These are phyloP conservation scores for Aspergillus sp. DNA, from an alignment of 2,329 filamentous ascomycete species.

Conservation along the genomic window DNA sequence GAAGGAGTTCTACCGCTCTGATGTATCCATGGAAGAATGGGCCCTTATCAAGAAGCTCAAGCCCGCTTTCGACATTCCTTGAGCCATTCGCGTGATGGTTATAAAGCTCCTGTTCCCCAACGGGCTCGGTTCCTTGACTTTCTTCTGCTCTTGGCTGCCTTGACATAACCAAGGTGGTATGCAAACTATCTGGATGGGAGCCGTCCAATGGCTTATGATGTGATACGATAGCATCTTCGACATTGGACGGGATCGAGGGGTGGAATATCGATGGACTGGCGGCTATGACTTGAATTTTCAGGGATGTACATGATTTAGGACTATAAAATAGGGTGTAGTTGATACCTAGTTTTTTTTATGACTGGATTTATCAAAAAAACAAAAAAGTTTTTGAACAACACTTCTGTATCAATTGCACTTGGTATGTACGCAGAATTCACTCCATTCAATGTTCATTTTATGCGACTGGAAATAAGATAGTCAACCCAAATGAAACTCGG, in stretches of 20 bases:
- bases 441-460: not conserved
- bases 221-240: not conserved
- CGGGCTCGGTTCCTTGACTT: not conserved
- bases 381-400: not conserved
- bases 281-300: not conserved
- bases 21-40: constrained; percentile 93
- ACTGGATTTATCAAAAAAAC: not conserved
- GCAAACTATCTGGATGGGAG: not conserved
- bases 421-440: not conserved
- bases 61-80: constrained; percentile 84
- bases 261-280: not conserved
- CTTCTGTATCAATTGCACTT: not conserved
- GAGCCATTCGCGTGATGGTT: constrained; percentile 28
- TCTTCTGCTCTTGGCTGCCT: not conserved
- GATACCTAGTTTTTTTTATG: constrained; percentile 6
- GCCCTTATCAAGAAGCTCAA: constrained; percentile 92
- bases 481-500: not conserved
- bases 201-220: not conserved
- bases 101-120: not conserved
- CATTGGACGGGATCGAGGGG: not conserved
- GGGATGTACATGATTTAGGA: constrained; percentile 8
- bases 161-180: not conserved
- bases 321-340: constrained; percentile 7
- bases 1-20: constrained; percentile 90
- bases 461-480: not conserved